These are phyloP conservation scores for Kwoniella heveanensis DNA, from an alignment of 768 basidiomycete species.

Conservation along the genomic window DNA sequence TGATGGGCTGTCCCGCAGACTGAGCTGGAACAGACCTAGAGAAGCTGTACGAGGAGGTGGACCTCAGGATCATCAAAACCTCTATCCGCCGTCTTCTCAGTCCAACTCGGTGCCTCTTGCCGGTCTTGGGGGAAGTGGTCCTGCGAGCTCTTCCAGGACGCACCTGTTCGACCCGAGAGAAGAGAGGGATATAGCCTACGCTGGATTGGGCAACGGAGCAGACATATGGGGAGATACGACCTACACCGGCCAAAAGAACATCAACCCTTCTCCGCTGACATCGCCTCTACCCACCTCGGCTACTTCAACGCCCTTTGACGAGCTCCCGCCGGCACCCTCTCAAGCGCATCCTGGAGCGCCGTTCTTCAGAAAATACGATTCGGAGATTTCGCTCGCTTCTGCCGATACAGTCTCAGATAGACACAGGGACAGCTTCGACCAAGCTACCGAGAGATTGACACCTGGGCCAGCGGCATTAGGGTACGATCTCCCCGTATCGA, in stretches of 20 bases:
- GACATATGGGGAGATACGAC: constrained; percentile 16
- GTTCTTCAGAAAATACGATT: constrained; percentile 12
- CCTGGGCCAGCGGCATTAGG: constrained; percentile 2
- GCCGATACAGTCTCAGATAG: neutral
- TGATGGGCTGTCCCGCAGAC: constrained; percentile 39
- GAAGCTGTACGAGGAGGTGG: neutral
- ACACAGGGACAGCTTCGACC: constrained; percentile 8
- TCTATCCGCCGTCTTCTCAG: neutral
- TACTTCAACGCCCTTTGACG: constrained; percentile 1
- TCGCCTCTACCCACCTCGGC: neutral
- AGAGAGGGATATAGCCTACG: constrained; percentile 22
- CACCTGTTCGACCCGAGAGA: constrained; percentile 16
- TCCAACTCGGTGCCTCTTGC: neutral
- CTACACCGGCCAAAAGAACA: neutral
- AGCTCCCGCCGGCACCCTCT: constrained; percentile 2
- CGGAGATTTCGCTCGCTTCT: constrained; percentile 6
- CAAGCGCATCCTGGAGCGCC: neutral
- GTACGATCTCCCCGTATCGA: neutral
- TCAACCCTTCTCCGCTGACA: neutral
- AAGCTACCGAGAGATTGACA: constrained; percentile 23
- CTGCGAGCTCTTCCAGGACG: constrained; percentile 6
- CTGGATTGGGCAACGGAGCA: constrained; percentile 1
- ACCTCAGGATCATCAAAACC: neutral
- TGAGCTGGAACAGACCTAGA: constrained; percentile 35
- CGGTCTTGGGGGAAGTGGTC: neutral